Evolutionary conservation across 768 basidiomycete species (phyloP).

Genomic region (Trametes elegans): DNA sequence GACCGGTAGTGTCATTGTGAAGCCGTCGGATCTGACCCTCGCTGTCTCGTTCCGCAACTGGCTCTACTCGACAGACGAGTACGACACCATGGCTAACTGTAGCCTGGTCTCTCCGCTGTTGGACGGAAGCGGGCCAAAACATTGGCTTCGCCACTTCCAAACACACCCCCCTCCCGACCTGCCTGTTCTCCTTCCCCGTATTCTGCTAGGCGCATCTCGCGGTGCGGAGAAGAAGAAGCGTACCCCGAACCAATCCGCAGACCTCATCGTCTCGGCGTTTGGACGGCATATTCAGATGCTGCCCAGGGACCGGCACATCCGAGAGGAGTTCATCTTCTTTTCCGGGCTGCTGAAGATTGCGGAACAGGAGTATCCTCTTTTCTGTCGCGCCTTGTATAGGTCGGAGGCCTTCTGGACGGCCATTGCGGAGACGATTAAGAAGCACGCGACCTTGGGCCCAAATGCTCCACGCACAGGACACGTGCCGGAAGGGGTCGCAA

Average conservation of each 20-base stretch:
- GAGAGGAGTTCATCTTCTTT: neutral
- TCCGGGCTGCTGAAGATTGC: neutral
- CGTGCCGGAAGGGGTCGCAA: neutral
- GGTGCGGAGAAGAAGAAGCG: conserved; percentile 9
- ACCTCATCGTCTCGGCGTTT: conserved; percentile 1
- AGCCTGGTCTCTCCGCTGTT: neutral
- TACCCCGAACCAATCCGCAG: conserved; percentile 1
- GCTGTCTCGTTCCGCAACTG: conserved; percentile 8
- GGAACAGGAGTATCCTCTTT: neutral
- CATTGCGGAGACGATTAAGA: neutral
- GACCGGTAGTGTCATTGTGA: neutral
- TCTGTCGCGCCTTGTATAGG: neutral
- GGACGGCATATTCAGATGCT: neutral
- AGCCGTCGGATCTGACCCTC: conserved; percentile 8
- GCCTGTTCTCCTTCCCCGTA: neutral
- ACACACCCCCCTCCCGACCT: neutral
- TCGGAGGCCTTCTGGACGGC: conserved; percentile 1
- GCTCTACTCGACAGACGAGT: neutral
- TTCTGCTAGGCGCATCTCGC: neutral
- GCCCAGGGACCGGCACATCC: neutral
- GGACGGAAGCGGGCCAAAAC: neutral
- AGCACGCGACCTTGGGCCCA: neutral
- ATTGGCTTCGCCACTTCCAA: neutral
- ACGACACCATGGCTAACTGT: neutral
- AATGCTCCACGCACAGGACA: neutral